phyloP scores from a whole-genome alignment of 2,329 filamentous ascomycete species.

The Colletotrichum magnum region DNA sequence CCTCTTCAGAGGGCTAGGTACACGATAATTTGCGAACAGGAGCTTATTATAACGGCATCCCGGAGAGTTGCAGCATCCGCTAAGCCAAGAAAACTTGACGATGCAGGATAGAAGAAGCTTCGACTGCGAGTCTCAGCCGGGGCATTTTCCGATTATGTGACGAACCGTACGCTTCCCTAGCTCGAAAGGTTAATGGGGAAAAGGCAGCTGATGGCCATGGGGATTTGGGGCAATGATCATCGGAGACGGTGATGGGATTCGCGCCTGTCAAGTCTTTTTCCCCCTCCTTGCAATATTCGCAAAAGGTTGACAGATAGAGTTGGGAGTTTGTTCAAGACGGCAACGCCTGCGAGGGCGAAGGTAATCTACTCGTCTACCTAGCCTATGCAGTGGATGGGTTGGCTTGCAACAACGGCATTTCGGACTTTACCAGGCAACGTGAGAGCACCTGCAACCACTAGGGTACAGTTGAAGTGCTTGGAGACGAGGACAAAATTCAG shows the following conservation, averaged over 20 bases:
- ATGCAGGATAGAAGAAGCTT: no score
- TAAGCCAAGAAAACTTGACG: not conserved
- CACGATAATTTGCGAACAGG: no score
- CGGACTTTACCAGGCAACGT: no score
- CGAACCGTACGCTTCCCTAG: not conserved
- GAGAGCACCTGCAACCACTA: no score
- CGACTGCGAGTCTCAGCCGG: not conserved
- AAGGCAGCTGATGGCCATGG: not conserved
- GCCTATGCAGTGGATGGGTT: no score
- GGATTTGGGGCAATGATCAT: not conserved
- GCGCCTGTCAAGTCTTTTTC: no score
- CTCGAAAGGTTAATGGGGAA: not conserved
- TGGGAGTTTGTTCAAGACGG: not conserved
- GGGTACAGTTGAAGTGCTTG: no score
- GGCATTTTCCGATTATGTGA: not conserved
- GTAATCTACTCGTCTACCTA: not conserved
- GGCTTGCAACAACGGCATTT: no score
- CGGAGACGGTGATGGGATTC: not conserved
- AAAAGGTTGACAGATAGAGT: not conserved
- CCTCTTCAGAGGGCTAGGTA: no score
- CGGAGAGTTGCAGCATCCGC: not conserved
- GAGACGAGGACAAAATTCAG: no score
- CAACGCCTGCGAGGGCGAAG: constrained; percentile 1
- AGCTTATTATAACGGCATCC: no score
- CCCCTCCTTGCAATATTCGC: not conserved